phyloP scores from a whole-genome alignment of 495 filamentous ascomycete species.

The Penicillium flavigenum region DNA sequence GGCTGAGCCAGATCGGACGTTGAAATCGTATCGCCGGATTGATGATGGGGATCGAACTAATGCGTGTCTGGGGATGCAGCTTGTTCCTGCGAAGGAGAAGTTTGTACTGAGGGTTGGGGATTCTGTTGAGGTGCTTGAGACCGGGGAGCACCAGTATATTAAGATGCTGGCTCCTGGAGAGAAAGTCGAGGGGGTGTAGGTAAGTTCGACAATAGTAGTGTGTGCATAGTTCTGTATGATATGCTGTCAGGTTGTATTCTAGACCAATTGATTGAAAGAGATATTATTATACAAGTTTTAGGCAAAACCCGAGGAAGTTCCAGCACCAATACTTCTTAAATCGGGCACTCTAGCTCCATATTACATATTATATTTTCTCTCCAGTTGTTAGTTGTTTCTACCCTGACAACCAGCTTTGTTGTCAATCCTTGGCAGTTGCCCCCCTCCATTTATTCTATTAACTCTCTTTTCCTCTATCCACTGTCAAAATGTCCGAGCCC shows the following conservation, averaged over 20 bases:
- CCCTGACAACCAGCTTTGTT: too few relatives aligned
- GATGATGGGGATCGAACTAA: conserved; percentile 68
- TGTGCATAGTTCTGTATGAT: background rate
- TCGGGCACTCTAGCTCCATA: too few relatives aligned
- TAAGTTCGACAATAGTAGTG: too few relatives aligned
- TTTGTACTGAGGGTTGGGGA: conserved; percentile 60
- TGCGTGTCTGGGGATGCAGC: conserved; percentile 76
- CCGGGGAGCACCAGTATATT: conserved; percentile 63
- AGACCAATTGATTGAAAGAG: background rate
- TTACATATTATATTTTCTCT: too few relatives aligned
- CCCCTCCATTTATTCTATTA: too few relatives aligned
- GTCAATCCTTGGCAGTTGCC: too few relatives aligned
- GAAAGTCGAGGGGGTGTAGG: conserved; percentile 37
- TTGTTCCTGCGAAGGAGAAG: conserved; percentile 29
- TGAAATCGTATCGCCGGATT: conserved; percentile 68
- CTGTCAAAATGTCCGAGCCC: background rate
- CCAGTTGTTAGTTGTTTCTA: too few relatives aligned
- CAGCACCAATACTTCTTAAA: background rate
- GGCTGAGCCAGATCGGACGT: conserved; percentile 69
- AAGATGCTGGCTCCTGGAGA: conserved; percentile 47
- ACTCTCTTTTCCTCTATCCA: background rate
- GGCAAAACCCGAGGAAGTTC: background rate
- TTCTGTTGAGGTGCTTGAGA: conserved; percentile 57
- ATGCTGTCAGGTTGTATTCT: background rate
- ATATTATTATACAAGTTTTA: background rate